Evolutionary conservation across 1,139 yeast genomes (phyloP), one percentile per base, ranked within the genome.

Genomic region (Yamadazyma epiphylla): DNA sequence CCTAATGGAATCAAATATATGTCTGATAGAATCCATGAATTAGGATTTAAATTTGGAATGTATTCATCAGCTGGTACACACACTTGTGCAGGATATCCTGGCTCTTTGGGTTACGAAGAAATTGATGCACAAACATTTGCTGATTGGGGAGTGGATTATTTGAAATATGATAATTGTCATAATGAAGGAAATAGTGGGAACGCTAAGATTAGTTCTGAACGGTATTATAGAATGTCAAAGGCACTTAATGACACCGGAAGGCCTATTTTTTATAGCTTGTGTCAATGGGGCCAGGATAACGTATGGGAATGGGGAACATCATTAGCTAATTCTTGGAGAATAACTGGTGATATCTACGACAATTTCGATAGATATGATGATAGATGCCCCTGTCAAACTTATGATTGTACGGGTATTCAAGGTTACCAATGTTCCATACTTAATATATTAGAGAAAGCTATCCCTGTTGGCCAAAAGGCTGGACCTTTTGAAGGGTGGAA

Each of bases 241-340:
- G 58, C 58, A 5, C 41, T 53, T 26, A 41, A 41, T 24, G 36
- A 37, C 9, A 47, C 58, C 3, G 58, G 56, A n/a, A 41, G 54
- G 13, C 42, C 49, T 3, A 49, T 53, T 13, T 42, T 52, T 27
- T 53, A 51, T 35, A 43, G 57, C 3, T 26, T 53, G 26, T 53
- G 58, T 35, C 50, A 53, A 29, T 53, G 58, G 58, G 58, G 58
- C 11, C 51, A 48, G n/a, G n/a, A n/a, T n/a, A n/a, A n/a, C n/a
- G n/a, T n/a, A n/a, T n/a, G n/a, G n/a, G n/a, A n/a, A n/a, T n/a
- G n/a, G n/a, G n/a, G n/a, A n/a, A n/a, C n/a, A n/a, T n/a, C n/a
- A n/a, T n/a, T n/a, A n/a, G n/a, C n/a, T n/a, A n/a, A n/a, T n/a
- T n/a, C n/a, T n/a, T n/a, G n/a, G n/a, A n/a, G n/a, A n/a, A n/a